A percentile compares a stretch with the other conserved stretches of the same genome.
Conservation (phyloP, 1,284 basidiomycete species). For the Tremellales sp. region DNA sequence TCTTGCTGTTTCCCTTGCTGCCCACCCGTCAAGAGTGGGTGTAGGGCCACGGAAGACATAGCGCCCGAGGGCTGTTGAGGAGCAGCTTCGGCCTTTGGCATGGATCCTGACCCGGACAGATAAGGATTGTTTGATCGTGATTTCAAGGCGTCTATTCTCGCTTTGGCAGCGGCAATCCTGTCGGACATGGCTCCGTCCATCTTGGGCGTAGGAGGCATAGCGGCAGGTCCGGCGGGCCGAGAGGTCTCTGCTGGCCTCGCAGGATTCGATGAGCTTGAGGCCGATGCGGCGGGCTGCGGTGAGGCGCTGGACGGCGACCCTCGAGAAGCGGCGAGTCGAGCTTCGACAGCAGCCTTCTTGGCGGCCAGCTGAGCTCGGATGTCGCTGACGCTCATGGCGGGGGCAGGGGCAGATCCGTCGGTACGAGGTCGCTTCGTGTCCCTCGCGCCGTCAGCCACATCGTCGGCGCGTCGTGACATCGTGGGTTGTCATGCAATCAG, state of each 20-base stretch:
- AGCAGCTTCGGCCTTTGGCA: slow-evolving; percentile 24
- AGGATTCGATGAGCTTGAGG: slow-evolving; percentile 12
- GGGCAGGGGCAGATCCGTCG: slow-evolving; percentile 6
- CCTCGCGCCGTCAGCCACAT: slow-evolving; percentile 16
- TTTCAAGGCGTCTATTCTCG: slow-evolving; percentile 71
- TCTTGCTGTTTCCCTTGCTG: slow-evolving; percentile 49
- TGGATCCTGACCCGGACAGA: slow-evolving; percentile 23
- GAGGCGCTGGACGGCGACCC: slow-evolving; percentile 20
- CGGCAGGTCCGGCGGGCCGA: slow-evolving; percentile 27
- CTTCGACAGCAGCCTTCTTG: slow-evolving; percentile 72
- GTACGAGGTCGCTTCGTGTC: slow-evolving; percentile 23
- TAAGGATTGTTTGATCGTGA: slow-evolving; percentile 51
- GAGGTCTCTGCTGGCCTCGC: slow-evolving; percentile 30
- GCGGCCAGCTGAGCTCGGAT: slow-evolving; percentile 71
- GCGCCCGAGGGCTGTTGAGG: slow-evolving; percentile 40
- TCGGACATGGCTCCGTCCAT: slow-evolving; percentile 63
- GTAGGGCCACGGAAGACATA: slow-evolving; percentile 61
- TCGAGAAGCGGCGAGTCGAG: slow-evolving; percentile 48
- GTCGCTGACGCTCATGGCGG: slow-evolving; percentile 28
- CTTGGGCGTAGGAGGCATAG: slow-evolving; percentile 45
- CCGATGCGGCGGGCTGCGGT: no score
- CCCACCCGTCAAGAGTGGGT: slow-evolving; percentile 74
- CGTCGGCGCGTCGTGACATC: slow-evolving; percentile 26
- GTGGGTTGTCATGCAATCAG: not conserved
- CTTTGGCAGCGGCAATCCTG: slow-evolving; percentile 70